Evolutionary conservation across 495 filamentous ascomycete species (phyloP).

Genomic region (Clohesyomyces aquaticus): DNA sequence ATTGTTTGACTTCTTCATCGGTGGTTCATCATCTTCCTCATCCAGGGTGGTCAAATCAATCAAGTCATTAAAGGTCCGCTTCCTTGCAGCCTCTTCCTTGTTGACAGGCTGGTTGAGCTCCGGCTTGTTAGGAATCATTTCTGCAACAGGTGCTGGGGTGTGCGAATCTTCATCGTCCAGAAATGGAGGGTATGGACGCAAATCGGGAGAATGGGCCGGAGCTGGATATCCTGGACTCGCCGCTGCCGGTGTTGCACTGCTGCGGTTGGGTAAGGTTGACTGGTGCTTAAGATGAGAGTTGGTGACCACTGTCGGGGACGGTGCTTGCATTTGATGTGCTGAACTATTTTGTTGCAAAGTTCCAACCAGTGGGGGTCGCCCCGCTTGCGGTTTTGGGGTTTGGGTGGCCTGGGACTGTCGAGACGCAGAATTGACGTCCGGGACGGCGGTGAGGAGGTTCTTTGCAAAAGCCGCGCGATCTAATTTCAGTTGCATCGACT

Average conservation of each 20-base stretch:
- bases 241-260: not conserved
- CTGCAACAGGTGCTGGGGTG: constrained; percentile 16
- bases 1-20: constrained; percentile 35
- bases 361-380: not conserved
- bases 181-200: constrained; percentile 8
- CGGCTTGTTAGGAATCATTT: constrained; percentile 29
- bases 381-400: not conserved
- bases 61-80: constrained; percentile 54
- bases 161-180: constrained; percentile 5
- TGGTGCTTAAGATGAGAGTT: constrained; percentile 1
- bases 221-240: constrained; percentile 7
- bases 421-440: constrained; percentile 45
- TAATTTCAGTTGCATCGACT: constrained; percentile 50
- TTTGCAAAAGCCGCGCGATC: constrained; percentile 54
- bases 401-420: constrained; percentile 8
- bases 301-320: constrained; percentile 2
- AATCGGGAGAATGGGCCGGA: not conserved
- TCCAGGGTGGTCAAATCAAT: constrained; percentile 53
- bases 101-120: constrained; percentile 36
- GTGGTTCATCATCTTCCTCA: constrained; percentile 49
- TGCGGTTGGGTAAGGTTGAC: not conserved
- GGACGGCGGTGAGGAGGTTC: constrained; percentile 51
- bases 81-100: constrained; percentile 52
- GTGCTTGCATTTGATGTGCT: not conserved
- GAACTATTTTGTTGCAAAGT: not conserved